phyloP scores from a whole-genome alignment of 1,139 yeast genomes.

The Yamadazyma pseudoaaseri region DNA sequence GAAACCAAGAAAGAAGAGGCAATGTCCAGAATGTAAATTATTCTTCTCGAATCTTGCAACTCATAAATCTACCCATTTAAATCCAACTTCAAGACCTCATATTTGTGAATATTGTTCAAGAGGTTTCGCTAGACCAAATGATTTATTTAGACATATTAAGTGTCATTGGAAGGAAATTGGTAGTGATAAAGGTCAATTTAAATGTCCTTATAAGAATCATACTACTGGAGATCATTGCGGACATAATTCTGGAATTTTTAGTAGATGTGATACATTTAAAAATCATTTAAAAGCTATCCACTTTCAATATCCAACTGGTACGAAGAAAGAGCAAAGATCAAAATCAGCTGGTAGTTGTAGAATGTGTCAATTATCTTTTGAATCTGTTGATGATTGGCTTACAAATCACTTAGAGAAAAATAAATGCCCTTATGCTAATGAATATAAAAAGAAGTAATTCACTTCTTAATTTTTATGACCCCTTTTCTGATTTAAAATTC shows the following conservation, averaged over 20 bases:
- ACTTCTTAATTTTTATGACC: slow-evolving; percentile 3
- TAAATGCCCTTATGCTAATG: slow-evolving; percentile 40
- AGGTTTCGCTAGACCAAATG: slow-evolving; percentile 88
- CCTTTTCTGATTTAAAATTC: neutral
- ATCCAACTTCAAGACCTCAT: slow-evolving; percentile 74
- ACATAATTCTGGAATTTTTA: slow-evolving; percentile 80
- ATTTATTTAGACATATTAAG: slow-evolving; percentile 77
- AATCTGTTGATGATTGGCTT: slow-evolving; percentile 79
- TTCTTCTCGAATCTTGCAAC: slow-evolving; percentile 81
- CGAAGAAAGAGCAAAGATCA: slow-evolving; percentile 72
- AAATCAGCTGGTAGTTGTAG: slow-evolving; percentile 73
- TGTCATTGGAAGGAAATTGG: slow-evolving; percentile 77
- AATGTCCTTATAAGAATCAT: slow-evolving; percentile 42
- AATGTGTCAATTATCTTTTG: slow-evolving; percentile 66
- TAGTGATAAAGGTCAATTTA: slow-evolving; percentile 46
- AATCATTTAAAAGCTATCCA: slow-evolving; percentile 89
- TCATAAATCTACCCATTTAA: slow-evolving; percentile 78
- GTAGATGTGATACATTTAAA: slow-evolving; percentile 88
- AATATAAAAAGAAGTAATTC: slow-evolving; percentile 14
- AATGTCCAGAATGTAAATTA: slow-evolving; percentile 79
- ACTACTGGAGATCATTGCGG: slow-evolving; percentile 47
- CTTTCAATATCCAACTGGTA: slow-evolving; percentile 85
- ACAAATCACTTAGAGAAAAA: slow-evolving; percentile 64
- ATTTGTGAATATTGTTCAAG: slow-evolving; percentile 74
- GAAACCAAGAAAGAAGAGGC: slow-evolving; percentile 72